Evolutionary conservation across 148 eudicot genomes (phyloP), one percentile per base, ranked within the genome.

Genomic region (Silene conica): DNA sequence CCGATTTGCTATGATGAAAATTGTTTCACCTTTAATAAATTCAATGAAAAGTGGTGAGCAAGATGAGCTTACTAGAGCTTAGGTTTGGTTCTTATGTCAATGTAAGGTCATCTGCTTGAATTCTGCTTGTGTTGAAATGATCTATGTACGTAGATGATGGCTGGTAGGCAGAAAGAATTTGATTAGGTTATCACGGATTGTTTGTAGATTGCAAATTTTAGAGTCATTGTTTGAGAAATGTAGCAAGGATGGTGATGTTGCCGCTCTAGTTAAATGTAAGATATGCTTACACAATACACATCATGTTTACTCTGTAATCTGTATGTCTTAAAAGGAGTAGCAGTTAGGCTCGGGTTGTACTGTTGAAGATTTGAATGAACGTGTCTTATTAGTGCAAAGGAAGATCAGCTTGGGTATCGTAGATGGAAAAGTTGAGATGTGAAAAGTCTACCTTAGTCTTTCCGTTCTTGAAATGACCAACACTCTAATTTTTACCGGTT

Each of bases 211-310:
- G 8, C 8, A 5, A 3, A 4, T 26, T 63, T 15, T 9, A 6
- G 43, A 63, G 16, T 14, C 8, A 8, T 59, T 63, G 67, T 28
- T 16, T 15, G 67, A 31, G 43, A 59, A 59, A 59, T n/a, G 21
- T 59, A 59, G 13, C 26, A 21, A 59, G 63, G 23, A 19, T n/a
- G 63, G 63, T 59, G 63, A 55, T 55, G 59, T 15, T 15, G n/a
- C 9, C 9, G 25, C 26, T 19, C 21, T 57, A 57, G 7, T n/a
- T 6, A 58, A 2, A 19, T 20, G 26, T n/a, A 58, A 19, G 62
- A 26, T 64, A 28, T 64, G 68, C 68, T 26, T 64, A 45, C 68
- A 26, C 19, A 64, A 13, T 64, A 45, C 68, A 26, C 19, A 64
- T 64, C 8, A 28, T 58, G 62, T n/a, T 19, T 20, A 58, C 54